A percentile compares a stretch with the other conserved stretches of the same genome.
phyloP scores from a whole-genome alignment of 805 yeast species.

The Torulaspora microellipsoides region DNA sequence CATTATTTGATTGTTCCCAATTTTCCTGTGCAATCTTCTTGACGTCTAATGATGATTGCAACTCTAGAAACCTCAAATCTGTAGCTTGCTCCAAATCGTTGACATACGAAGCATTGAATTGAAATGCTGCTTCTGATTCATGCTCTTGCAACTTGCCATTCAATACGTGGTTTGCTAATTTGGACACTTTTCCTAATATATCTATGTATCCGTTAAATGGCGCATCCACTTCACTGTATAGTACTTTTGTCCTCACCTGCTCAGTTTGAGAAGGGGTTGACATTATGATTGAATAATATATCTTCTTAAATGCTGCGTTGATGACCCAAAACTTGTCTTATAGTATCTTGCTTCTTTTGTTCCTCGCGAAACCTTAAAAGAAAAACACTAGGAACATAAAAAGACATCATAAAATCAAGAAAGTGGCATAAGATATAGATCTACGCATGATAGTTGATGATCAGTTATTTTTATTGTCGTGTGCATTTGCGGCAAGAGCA shows the following conservation, averaged over 20 bases:
- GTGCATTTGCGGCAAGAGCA: constrained; percentile 24
- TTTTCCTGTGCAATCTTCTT: constrained; percentile 24
- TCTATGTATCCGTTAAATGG: constrained; percentile 26
- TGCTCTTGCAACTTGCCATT: constrained; percentile 19
- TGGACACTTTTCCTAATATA: constrained; percentile 17
- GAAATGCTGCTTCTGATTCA: constrained; percentile 7
- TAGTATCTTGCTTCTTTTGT: no score
- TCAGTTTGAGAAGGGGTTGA: constrained; percentile 14
- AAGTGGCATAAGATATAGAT: neutral
- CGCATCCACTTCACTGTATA: constrained; percentile 26
- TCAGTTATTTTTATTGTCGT: constrained; percentile 24
- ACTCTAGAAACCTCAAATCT: constrained; percentile 22
- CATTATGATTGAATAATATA: neutral
- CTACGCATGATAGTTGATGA: constrained; percentile 14
- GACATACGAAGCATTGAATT: constrained; percentile 11
- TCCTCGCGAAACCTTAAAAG: no score
- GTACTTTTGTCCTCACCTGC: constrained; percentile 24
- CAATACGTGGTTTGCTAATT: constrained; percentile 18
- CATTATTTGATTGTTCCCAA: constrained; percentile 24
- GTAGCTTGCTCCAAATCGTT: constrained; percentile 12
- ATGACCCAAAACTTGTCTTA: no score
- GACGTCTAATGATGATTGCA: constrained; percentile 26
- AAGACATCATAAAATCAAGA: neutral
- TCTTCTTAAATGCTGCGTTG: no score
- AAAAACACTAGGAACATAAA: no score